Evolutionary conservation across 1,139 yeast species (phyloP).

Genomic region (Taphrina communis): DNA sequence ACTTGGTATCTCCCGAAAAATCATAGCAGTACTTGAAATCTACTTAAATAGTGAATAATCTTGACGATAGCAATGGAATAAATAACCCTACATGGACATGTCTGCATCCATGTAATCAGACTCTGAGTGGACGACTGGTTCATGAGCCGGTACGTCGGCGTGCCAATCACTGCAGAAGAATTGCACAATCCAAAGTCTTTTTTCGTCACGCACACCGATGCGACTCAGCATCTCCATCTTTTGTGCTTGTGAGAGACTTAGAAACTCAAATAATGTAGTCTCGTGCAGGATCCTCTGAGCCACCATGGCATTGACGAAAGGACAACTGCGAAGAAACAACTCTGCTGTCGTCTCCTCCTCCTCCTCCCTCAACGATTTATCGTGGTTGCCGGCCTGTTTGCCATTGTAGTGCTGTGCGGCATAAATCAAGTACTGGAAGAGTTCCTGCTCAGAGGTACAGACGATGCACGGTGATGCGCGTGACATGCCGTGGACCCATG

Average conservation of each 20-base stretch:
- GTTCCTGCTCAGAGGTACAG: not conserved
- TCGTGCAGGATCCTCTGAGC: slow-evolving; percentile 3
- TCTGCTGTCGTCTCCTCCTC: slow-evolving; percentile 4
- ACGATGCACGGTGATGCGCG: not conserved
- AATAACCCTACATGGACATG: not conserved
- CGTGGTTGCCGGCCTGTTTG: no score
- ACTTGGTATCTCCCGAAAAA: not conserved
- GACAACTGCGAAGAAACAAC: slow-evolving; percentile 5
- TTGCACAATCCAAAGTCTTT: not conserved
- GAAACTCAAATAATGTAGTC: not conserved
- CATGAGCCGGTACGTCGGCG: not conserved
- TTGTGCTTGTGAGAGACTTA: not conserved
- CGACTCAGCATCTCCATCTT: not conserved
- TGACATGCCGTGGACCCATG: not conserved
- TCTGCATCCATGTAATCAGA: slow-evolving; percentile 9
- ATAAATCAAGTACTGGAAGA: not conserved
- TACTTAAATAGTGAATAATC: slow-evolving; percentile 8
- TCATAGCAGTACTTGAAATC: slow-evolving; percentile 5
- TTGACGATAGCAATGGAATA: no score
- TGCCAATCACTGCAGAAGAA: slow-evolving; percentile 12
- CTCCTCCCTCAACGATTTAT: not conserved
- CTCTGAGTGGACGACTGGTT: not conserved
- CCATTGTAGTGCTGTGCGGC: not conserved
- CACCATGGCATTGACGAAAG: slow-evolving; percentile 19
- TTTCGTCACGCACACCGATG: not conserved